Evolutionary conservation across 2,329 filamentous ascomycete species (phyloP), one percentile per base, ranked within the genome.

Genomic region (Cytospora piceae): DNA sequence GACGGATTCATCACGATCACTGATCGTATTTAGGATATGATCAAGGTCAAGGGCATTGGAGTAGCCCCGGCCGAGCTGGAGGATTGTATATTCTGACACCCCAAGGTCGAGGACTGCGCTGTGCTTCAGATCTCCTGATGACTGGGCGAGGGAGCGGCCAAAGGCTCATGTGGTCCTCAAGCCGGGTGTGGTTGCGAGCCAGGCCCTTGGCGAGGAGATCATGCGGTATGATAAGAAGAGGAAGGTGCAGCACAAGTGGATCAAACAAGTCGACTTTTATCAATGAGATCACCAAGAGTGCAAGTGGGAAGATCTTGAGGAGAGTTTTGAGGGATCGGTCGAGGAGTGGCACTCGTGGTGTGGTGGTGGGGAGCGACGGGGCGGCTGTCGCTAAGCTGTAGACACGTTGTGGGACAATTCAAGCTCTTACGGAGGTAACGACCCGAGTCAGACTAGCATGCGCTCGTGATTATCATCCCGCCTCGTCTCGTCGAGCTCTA

Each of bases 1-100:
- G 81, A 87, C 65, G 86, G 84, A 0, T 78, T 87, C 68, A 77
- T 90, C 12, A 81, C 82, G 32, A 86, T 88, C 63, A 79, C 81
- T 1, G 87, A 90, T 70, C 80, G 87, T 0, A 85, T 90, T 73
- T 90, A 90, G 76, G 87, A 90, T 74, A 84, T 76, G 66, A 76
- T 77, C 61, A 77, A 77, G 63, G 73, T 74, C 20, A 76, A 74
- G 51, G 75, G 75, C 6, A 69, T 71, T 22, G 73, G 75, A 22
- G 74, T 76, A 3, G 69, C 74, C 1, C 74, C 74, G 3, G 75
- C 74, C 0, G 74, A 76, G 64, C 61, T 77, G 27, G 74, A 76
- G 57, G 73, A 70, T 22, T 52, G 73, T n/a, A 64, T 77, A 46
- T 63, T 76, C 8, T 72, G 73, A 14, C 69, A 75, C 49, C 69